phyloP scores from a whole-genome alignment of 257 asterid genomes.

The Datura wrightii region DNA sequence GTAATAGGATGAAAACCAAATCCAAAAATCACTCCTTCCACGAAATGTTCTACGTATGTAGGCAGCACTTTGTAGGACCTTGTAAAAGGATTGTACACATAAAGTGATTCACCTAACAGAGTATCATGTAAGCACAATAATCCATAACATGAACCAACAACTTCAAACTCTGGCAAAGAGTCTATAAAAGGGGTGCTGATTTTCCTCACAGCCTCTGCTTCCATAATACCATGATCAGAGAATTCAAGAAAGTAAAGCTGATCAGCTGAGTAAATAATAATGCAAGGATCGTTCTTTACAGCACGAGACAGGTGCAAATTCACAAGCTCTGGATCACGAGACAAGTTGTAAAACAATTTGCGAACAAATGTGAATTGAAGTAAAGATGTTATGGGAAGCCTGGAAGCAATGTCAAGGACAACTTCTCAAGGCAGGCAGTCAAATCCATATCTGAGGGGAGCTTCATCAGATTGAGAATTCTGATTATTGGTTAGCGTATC shows the following conservation, averaged over 20 bases:
- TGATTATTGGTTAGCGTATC: not conserved
- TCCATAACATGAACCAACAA: too few relatives aligned
- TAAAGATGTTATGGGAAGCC: conserved; percentile 51
- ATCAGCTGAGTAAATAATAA: conserved; percentile 45
- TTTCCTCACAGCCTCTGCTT: conserved; percentile 13
- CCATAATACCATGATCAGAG: conserved; percentile 23
- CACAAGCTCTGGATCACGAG: conserved; percentile 21
- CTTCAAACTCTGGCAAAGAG: too few relatives aligned
- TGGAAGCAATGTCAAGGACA: conserved; percentile 45
- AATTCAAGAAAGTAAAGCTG: conserved; percentile 45
- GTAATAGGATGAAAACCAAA: too few relatives aligned
- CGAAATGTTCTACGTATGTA: too few relatives aligned
- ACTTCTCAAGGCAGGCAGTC: conserved; percentile 40
- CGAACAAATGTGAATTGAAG: conserved; percentile 43
- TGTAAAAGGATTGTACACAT: too few relatives aligned
- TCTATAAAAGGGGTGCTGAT: conserved; percentile 35
- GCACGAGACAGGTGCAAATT: conserved; percentile 37
- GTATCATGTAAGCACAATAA: too few relatives aligned
- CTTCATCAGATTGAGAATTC: conserved; percentile 40
- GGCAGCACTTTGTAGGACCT: too few relatives aligned
- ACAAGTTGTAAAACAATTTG: conserved; percentile 28
- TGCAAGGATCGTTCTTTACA: conserved; percentile 25
- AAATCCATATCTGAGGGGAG: conserved; percentile 27
- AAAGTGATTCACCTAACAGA: too few relatives aligned
- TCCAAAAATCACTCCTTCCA: too few relatives aligned